Evolutionary conservation across 768 basidiomycete species (phyloP).

Genomic region (Pleurotus salmoneostramineus): DNA sequence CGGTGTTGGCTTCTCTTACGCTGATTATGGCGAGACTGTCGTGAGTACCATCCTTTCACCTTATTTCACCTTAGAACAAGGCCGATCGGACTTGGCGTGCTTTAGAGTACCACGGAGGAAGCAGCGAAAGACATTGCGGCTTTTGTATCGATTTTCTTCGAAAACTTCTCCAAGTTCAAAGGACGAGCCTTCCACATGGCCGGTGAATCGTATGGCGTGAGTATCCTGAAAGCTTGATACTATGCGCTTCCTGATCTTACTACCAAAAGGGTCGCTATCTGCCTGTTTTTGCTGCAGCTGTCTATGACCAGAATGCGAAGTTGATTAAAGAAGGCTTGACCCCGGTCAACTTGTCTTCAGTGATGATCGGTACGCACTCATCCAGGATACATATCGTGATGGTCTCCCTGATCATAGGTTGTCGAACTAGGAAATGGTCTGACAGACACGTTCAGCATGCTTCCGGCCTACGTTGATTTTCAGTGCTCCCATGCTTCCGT

Average conservation of each 20-base stretch:
- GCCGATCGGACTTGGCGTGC: too few species aligned
- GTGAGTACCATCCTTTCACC: slow-evolving; percentile 24
- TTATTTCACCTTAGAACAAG: not conserved
- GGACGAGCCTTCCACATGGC: slow-evolving; percentile 62
- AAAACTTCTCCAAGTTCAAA: slow-evolving; percentile 68
- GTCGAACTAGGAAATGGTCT: slow-evolving; percentile 32
- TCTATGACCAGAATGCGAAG: slow-evolving; percentile 66
- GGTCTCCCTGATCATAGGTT: too few species aligned
- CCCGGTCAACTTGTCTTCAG: slow-evolving; percentile 60
- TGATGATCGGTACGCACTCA: slow-evolving; percentile 56
- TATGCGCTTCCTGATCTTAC: not conserved
- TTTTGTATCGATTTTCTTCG: slow-evolving; percentile 71
- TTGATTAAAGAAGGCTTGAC: slow-evolving; percentile 50
- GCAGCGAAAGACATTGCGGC: slow-evolving; percentile 69
- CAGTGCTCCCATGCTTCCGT: slow-evolving; percentile 42
- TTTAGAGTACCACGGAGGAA: slow-evolving; percentile 58
- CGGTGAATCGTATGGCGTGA: slow-evolving; percentile 76
- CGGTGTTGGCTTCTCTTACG: slow-evolving; percentile 61
- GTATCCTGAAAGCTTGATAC: slow-evolving; percentile 16
- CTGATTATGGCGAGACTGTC: slow-evolving; percentile 57
- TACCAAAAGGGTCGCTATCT: slow-evolving; percentile 58
- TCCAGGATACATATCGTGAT: too few species aligned
- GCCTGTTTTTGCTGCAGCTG: slow-evolving; percentile 71
- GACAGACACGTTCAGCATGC: slow-evolving; percentile 43
- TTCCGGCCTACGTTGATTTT: slow-evolving; percentile 29